These are phyloP conservation scores for Jatropha curcas DNA, from an alignment of 345 rosid genomes.

Conservation along the genomic window DNA sequence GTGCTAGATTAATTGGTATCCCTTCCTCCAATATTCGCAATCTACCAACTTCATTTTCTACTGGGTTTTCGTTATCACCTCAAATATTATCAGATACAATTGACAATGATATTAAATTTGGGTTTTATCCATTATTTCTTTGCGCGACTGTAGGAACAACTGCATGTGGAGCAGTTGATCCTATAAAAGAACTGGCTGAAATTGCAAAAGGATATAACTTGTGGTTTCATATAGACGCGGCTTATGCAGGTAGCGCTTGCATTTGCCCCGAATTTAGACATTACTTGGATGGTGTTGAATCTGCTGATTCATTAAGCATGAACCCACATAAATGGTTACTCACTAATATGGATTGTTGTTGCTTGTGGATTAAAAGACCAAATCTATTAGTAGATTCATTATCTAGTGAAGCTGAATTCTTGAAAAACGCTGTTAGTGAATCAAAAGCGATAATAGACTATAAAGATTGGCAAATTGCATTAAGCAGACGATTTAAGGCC, in stretches of 20 bases:
- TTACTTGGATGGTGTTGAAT: constrained; percentile 21
- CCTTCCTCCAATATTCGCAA: constrained; percentile 20
- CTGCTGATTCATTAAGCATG: constrained; percentile 26
- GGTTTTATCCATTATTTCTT: constrained; percentile 28
- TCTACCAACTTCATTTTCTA: constrained; percentile 24
- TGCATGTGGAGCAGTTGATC: constrained; percentile 28
- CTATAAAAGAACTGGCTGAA: constrained; percentile 20
- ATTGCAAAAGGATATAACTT: constrained; percentile 22
- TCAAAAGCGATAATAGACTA: constrained; percentile 23
- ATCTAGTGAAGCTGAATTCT: constrained; percentile 6
- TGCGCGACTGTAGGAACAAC: constrained; percentile 37
- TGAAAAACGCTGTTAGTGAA: constrained; percentile 19
- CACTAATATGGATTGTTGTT: constrained; percentile 31
- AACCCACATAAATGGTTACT: constrained; percentile 29
- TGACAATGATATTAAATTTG: constrained; percentile 20
- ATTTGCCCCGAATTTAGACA: constrained; percentile 36
- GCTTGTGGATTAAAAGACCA: constrained; percentile 24
- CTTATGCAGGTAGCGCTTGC: constrained; percentile 35
- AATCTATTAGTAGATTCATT: constrained; percentile 10
- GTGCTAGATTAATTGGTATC: constrained; percentile 23
- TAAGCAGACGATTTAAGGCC: constrained; percentile 32
- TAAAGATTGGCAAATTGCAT: constrained; percentile 39
- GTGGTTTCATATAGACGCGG: constrained; percentile 45
- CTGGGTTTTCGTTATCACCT: constrained; percentile 26
- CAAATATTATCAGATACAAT: constrained; percentile 3